Evolutionary conservation across 2,329 filamentous ascomycete genomes (phyloP), one percentile per base, ranked within the genome.

Genomic region (Trichoderma atroviride): DNA sequence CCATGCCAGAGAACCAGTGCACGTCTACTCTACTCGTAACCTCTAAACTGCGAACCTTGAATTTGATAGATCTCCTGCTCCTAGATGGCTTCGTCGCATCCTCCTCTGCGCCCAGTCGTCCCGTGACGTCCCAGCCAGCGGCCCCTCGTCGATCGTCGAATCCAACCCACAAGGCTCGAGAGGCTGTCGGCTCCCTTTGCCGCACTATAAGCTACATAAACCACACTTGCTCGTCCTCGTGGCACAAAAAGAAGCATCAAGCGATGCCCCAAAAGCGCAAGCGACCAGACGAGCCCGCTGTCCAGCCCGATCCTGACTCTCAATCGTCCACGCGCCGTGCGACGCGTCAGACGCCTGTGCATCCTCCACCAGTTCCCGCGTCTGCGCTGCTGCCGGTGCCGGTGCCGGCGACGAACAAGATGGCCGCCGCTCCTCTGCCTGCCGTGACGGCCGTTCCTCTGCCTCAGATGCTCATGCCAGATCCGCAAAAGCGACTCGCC

Each of bases 251-350:
- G 40, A 24, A 50, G 52, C 61, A 60, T 58, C 59, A 64, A 71
- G 71, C 72, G 69, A 80, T 80, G 79, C 76, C 79, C 72, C 73
- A 74, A 71, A 82, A 81, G 75, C 79, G 79, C 74, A 81, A 80
- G 72, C 78, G 75, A 71, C 75, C 74, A 59, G 74, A 76, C 72
- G 75, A 78, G 53, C 70, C 73, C 64, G 72, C 73, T 47, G 62
- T 66, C 59, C 72, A 71, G 31, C 70, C 70, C 65, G 71, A 72
- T 57, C 27, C 72, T 31, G 71, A 72, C 52, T 22, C 72, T 35
- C 58, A 57, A 43, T 40, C 73, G 58, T 63, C 71, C 47, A 76
- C 79, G 78, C 79, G 80, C 74, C 78, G 79, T 70, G 76, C 78
- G 71, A 80, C 80, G 79, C 80, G 80, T 78, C 80, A 81, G 70